Base-by-base conservation (phyloP, 1,284 basidiomycete genomes). In the Ganoderma meredithae region DNA sequence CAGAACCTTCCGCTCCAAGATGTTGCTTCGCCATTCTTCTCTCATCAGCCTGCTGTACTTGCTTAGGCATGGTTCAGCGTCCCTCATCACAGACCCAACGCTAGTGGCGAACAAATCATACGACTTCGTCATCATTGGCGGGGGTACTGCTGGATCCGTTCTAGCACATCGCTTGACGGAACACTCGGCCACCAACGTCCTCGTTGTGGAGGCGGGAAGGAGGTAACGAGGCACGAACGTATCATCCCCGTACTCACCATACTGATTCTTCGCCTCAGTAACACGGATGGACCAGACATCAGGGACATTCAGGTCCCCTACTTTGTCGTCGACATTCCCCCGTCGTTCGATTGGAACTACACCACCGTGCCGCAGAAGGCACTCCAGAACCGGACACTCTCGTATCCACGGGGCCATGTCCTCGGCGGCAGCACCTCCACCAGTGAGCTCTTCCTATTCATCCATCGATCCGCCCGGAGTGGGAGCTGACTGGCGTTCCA, bases 321-420 rank as follows among this genome's bases (percentile, higher is more conserved):
- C 31, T 55, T 55, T 31, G 53, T 55, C 31, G 53, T 15, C 53
- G 53, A 55, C 27, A 55, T 55, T 13, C 53, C 53, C 8, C n/a
- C 53, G 27, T 55, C 53, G 2, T 55, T 49, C 47, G 64, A 67
- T 15, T 70, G 70, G 70, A 69, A 75, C 64, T 69, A 66, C 33
- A 71, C 69, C 7, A 70, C 72, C 10, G 56, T 64, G 8, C 65
- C 69, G 27, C 69, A 72, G 39, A 22, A 17, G 19, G 67, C 49
- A 2, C 52, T 71, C 31, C 33, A 69, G 19, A 61, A 60, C 39
- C 27, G 70, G 25, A 13, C 59, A 0, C 25, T 71, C n/a, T 33
- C 40, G 10, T 68, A 68, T 39, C 70, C 70, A 1, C 60, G 69
- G 7, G 72, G 72, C 3, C 60, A 60, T 33, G 66, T 73, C 25